Evolutionary conservation across 1,284 basidiomycete species (phyloP).

Genomic region (Paramarasmius palmivorus): DNA sequence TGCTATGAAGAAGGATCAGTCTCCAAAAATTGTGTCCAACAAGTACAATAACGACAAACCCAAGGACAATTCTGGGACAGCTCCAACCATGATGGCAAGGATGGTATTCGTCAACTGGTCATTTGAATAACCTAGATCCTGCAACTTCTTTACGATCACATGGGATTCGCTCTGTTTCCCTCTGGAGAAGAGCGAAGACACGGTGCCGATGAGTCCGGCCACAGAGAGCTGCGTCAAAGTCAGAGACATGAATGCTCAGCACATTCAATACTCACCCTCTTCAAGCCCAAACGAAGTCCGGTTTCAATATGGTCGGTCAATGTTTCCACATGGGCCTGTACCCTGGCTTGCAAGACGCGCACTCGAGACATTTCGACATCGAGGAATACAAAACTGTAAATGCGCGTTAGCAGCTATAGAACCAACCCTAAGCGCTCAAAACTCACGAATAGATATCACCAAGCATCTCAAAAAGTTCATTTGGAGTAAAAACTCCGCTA

Average conservation of each 20-base stretch:
- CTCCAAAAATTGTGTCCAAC: not conserved
- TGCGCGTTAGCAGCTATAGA: not conserved
- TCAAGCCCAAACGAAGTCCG: constrained; percentile 30
- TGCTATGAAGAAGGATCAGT: constrained; percentile 23
- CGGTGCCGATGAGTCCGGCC: constrained; percentile 31
- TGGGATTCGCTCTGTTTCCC: constrained; percentile 46
- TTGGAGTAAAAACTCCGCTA: constrained; percentile 58
- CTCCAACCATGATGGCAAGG: constrained; percentile 69
- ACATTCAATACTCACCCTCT: constrained; percentile 19
- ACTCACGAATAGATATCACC: constrained; percentile 69
- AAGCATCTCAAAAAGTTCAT: constrained; percentile 63
- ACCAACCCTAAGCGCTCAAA: not conserved
- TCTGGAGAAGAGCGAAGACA: constrained; percentile 47
- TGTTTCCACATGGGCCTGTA: constrained; percentile 49
- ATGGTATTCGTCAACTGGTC: constrained; percentile 69
- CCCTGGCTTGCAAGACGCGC: constrained; percentile 52
- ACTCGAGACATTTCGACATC: constrained; percentile 60
- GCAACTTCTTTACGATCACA: constrained; percentile 56
- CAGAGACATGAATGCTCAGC: not conserved
- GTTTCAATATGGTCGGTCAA: constrained; percentile 59
- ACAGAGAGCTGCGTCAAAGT: constrained; percentile 2
- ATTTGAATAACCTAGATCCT: constrained; percentile 50
- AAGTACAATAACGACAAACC: constrained; percentile 37
- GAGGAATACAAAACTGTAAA: constrained; percentile 68
- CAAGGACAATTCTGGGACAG: constrained; percentile 64